These are phyloP conservation scores for Penicillium coffeae DNA, from an alignment of 495 filamentous ascomycete species.

Conservation along the genomic window DNA sequence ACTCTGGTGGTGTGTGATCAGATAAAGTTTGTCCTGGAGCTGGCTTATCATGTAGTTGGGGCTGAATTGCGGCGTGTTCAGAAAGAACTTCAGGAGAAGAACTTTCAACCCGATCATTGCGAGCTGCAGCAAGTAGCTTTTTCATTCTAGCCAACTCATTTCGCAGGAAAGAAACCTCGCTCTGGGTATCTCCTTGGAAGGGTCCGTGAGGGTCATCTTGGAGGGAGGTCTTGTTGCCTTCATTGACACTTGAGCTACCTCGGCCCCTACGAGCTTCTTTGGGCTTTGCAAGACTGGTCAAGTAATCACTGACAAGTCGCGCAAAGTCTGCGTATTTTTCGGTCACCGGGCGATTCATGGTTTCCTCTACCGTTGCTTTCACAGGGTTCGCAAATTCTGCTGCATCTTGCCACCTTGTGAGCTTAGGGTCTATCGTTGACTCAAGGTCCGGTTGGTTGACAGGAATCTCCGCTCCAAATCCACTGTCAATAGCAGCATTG, in stretches of 20 bases:
- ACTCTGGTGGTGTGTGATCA: too few relatives aligned
- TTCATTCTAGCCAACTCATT: background rate
- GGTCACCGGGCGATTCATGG: background rate
- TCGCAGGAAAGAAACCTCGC: background rate
- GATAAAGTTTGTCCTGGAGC: background rate
- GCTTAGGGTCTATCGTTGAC: background rate
- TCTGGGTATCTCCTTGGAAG: background rate
- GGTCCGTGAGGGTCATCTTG: background rate
- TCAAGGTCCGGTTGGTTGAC: background rate
- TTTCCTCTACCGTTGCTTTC: background rate
- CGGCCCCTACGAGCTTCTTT: too few relatives aligned
- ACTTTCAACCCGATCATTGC: background rate
- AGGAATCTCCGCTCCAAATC: slow-evolving; percentile 16
- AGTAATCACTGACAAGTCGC: background rate
- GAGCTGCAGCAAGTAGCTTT: background rate
- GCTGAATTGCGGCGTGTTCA: background rate
- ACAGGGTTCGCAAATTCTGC: background rate
- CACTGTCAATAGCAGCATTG: slow-evolving; percentile 33
- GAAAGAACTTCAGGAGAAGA: background rate
- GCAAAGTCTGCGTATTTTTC: background rate
- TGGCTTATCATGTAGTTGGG: background rate
- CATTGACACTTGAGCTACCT: background rate
- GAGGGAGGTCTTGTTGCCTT: background rate
- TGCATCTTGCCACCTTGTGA: background rate
- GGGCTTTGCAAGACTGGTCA: too few relatives aligned